Evolutionary conservation across 495 filamentous ascomycete genomes (phyloP).

Genomic region (Hypoxylon subgilvum): DNA sequence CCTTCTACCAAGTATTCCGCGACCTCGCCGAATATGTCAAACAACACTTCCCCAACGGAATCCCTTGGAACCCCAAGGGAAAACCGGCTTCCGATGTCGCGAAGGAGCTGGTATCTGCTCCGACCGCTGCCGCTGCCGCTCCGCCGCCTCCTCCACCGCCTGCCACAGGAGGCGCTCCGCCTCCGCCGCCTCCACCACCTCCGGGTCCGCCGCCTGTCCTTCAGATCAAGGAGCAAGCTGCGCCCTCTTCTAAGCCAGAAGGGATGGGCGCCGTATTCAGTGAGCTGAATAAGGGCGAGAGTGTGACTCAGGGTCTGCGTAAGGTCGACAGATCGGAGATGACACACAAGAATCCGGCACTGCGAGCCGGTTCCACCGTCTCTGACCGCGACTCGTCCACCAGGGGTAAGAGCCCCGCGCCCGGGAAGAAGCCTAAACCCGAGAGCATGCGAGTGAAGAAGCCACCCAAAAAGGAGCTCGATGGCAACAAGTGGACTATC

Average conservation of each 20-base stretch:
- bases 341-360: conserved; percentile 98
- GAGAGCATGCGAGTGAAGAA: conserved; percentile 93
- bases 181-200: conserved; percentile 81
- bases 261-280: conserved; percentile 82
- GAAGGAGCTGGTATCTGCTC: conserved; percentile 49
- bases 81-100: conserved; percentile 73
- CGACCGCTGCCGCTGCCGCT: conserved; percentile 44
- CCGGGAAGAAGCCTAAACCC: conserved; percentile 91
- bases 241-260: conserved; percentile 37
- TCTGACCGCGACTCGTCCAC: conserved; percentile 62
- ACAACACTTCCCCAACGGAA: conserved; percentile 75
- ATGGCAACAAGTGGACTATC: conserved; percentile 94
- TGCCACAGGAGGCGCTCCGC: conserved; percentile 63
- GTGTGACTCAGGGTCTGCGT: conserved; percentile 81
- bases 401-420: conserved; percentile 79
- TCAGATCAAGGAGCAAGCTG: conserved; percentile 53
- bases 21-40: conserved; percentile 80
- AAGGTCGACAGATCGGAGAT: conserved; percentile 94
- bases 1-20: conserved; percentile 86
- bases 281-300: conserved; percentile 84
- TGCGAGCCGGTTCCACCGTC: conserved; percentile 76
- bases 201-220: conserved; percentile 62
- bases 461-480: conserved; percentile 87
- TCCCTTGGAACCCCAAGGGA: conserved; percentile 89
- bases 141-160: conserved; percentile 59